Base-by-base conservation (phyloP, 164 flowering plant genomes). In the Liquidambar formosana region DNA sequence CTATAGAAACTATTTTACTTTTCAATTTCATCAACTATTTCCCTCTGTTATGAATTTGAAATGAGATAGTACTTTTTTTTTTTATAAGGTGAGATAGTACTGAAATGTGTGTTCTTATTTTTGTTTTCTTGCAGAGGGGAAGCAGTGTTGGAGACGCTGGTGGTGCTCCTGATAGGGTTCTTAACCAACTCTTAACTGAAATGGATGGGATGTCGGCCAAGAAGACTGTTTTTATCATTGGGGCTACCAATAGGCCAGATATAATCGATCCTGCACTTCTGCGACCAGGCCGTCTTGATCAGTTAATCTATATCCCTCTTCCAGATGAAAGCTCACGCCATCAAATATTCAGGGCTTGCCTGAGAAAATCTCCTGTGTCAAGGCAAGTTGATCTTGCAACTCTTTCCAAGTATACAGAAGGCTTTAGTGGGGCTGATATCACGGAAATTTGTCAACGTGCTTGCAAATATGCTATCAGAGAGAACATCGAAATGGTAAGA, bases 191-290 rank as follows among this genome's bases (percentile, higher is more conserved):
- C 47, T 38, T 72, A 8, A 72, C 75, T 11, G 75, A 72, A 28
- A 72, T 72, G 75, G 75, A 72, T 43, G 75, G 75, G n/a, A 46
- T 72, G 65, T 58, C 75, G 12, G 75, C 75, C 0, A 72, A 72
- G 49, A 72, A 72, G 22, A 72, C 75, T 15, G 70, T 72, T 8
- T 72, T 72, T 25, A 49, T 72, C 2, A 72, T 72, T 25, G 75
- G 75, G 59, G 75, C 75, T 6, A 72, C 75, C 16, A 72, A 72
- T n/a, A 72, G 75, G 18, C 75, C 75, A 70, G n/a, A n/a, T n/a
- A n/a, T n/a, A n/a, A n/a, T n/a, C n/a, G n/a, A n/a, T n/a, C n/a
- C n/a, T n/a, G n/a, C 75, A 52, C 75, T 72, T 38, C 43, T 72
- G 48, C 48, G 75, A 21, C 75, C 75, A 3, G 75, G 75, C 9